A percentile compares a stretch with the other conserved stretches of the same genome.
Conservation (phyloP, 108 stramenopile genomes). For the Pseudonitzschia pungens region DNA sequence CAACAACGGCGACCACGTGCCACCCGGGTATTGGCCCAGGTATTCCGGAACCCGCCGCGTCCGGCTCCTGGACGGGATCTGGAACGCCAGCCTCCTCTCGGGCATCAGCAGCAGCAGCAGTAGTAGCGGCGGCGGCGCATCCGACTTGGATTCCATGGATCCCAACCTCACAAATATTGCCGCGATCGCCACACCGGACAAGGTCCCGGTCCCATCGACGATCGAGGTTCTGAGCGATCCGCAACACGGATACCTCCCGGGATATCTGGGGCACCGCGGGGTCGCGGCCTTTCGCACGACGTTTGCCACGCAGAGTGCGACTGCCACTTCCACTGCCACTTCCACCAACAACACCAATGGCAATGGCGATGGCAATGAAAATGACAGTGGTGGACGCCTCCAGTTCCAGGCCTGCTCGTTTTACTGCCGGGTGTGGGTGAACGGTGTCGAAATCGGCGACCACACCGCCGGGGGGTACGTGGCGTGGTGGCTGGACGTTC, state of each 20-base stretch:
- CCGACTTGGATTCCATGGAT: conserved; percentile 44
- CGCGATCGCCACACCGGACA: conserved; percentile 5
- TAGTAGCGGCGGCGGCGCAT: no score
- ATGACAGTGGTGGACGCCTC: not conserved
- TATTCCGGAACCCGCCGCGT: conserved; percentile 29
- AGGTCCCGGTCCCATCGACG: conserved; percentile 25
- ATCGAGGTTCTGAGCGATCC: conserved; percentile 26
- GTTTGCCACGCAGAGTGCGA: not conserved
- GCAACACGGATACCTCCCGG: conserved; percentile 23
- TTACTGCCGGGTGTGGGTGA: conserved; percentile 51
- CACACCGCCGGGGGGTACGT: conserved; percentile 49
- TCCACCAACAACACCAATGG: no score
- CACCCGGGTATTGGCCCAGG: conserved; percentile 34
- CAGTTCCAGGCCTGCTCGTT: conserved; percentile 44
- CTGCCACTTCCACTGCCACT: no score
- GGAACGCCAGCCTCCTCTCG: conserved; percentile 13
- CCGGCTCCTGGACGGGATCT: conserved; percentile 30
- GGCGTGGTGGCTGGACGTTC: conserved; percentile 35
- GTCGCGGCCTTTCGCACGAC: conserved; percentile 32
- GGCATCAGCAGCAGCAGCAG: not conserved
- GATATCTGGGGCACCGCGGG: conserved; percentile 36
- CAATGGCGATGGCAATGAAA: not conserved
- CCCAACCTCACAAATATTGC: conserved; percentile 29
- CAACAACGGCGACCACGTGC: not conserved
- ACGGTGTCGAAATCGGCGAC: conserved; percentile 42